Conservation (phyloP, 352 stramenopile genomes). For the Globisporangium echinulatum region DNA sequence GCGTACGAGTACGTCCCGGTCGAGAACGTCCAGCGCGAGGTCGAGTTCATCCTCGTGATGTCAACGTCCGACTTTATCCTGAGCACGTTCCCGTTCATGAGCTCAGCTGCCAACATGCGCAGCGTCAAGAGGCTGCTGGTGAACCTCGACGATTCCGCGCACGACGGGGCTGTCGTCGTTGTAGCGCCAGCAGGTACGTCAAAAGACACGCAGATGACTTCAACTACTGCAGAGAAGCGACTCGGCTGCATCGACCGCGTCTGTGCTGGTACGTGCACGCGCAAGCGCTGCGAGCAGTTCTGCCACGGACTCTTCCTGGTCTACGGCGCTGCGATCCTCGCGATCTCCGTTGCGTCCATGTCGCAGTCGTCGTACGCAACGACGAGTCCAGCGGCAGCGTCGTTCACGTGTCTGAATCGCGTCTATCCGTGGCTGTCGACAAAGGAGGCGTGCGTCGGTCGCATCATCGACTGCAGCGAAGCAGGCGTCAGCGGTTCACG, state of each 20-base stretch:
- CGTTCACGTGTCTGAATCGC: conserved; percentile 1
- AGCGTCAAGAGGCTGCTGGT: conserved; percentile 10
- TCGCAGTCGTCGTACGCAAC: neutral
- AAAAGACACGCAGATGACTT: neutral
- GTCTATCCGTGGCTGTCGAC: conserved; percentile 7
- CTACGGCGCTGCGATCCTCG: conserved; percentile 2
- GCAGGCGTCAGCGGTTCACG: neutral
- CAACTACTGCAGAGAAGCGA: neutral
- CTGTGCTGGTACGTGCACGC: neutral
- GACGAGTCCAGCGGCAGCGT: too few relatives aligned
- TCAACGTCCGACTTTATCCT: conserved; percentile 13
- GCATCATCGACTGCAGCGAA: neutral
- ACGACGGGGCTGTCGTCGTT: neutral
- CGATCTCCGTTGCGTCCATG: neutral
- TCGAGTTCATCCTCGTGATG: conserved; percentile 19
- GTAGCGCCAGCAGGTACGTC: too few relatives aligned
- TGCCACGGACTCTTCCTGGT: conserved; percentile 1
- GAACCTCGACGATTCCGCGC: neutral
- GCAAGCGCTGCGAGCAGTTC: neutral
- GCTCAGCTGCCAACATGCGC: conserved; percentile 2
- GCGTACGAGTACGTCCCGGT: neutral
- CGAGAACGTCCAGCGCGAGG: conserved; percentile 12
- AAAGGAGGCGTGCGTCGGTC: conserved; percentile 5
- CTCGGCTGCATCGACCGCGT: neutral
- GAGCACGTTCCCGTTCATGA: conserved; percentile 19